Percentiles rank a stretch among this genome's conserved stretches.
These are phyloP conservation scores for Annulohypoxylon stygium DNA, from an alignment of 495 filamentous ascomycete genomes.

Conservation along the genomic window DNA sequence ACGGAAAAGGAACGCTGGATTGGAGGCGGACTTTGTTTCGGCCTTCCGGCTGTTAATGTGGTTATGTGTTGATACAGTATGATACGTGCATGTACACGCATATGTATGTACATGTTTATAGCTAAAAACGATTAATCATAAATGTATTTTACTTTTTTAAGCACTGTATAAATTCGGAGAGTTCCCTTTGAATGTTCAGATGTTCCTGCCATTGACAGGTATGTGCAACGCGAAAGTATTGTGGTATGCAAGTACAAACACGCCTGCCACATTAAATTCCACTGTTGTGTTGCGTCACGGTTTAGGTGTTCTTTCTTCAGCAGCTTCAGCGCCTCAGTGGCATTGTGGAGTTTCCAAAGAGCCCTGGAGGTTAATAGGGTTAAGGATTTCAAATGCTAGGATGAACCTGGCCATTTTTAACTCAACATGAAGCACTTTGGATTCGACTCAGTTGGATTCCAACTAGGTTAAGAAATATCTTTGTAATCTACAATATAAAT, in stretches of 20 bases:
- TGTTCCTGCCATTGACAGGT: conserved; percentile 16
- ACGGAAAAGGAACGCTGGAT: conserved; percentile 18
- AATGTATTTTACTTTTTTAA: conserved; percentile 22
- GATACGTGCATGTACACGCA: neutral
- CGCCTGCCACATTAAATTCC: conserved; percentile 9
- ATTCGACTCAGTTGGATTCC: neutral
- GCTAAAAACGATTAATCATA: conserved; percentile 36
- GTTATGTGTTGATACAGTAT: neutral
- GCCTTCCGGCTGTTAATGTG: conserved; percentile 28
- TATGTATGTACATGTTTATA: neutral
- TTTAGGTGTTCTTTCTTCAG: conserved; percentile 3
- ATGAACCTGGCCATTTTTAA: neutral
- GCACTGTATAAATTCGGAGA: conserved; percentile 27
- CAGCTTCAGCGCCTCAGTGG: neutral
- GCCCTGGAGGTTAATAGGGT: neutral
- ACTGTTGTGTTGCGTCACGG: neutral
- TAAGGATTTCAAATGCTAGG: neutral
- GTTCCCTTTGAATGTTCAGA: conserved; percentile 1
- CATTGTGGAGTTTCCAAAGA: neutral
- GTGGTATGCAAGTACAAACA: neutral
- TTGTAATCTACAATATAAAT: neutral
- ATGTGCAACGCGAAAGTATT: conserved; percentile 9
- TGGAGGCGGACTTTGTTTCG: conserved; percentile 42
- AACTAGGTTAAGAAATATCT: neutral
- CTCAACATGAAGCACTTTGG: neutral